Evolutionary conservation across 1,284 basidiomycete species (phyloP).

Genomic region (Ustilago lituana): DNA sequence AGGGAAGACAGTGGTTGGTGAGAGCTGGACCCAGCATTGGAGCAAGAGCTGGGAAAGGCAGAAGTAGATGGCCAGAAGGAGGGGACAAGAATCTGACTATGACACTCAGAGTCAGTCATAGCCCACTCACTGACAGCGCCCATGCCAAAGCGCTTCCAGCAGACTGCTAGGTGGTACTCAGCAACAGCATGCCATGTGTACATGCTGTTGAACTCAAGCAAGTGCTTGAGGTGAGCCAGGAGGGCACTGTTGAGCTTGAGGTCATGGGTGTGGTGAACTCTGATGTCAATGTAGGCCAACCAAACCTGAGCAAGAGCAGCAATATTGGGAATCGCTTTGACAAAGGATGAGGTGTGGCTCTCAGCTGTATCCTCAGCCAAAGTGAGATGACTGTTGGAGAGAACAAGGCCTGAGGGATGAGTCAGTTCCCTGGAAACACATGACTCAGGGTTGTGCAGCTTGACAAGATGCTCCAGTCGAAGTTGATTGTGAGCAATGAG

Average conservation of each 20-base stretch:
- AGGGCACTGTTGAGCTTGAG: neutral
- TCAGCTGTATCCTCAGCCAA: neutral
- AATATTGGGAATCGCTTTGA: neutral
- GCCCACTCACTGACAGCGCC: neutral
- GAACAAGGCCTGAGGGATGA: neutral
- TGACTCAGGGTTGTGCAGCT: neutral
- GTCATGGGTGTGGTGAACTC: neutral
- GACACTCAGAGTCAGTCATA: neutral
- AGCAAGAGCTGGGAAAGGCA: no score
- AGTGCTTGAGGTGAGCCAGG: neutral
- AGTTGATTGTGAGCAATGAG: neutral
- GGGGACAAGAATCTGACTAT: neutral
- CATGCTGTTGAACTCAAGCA: neutral
- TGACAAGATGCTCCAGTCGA: neutral
- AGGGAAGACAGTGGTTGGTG: no score
- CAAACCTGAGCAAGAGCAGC: neutral
- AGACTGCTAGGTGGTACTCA: neutral
- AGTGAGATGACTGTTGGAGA: neutral
- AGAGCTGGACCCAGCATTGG: no score
- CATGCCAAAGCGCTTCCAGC: neutral
- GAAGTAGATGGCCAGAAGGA: neutral
- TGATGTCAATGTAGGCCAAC: neutral
- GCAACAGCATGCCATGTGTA: neutral
- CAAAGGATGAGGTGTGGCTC: neutral
- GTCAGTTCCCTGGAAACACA: neutral